These are phyloP conservation scores for Fusarium dlaminii DNA, from an alignment of 2,329 filamentous ascomycete species.

Conservation along the genomic window DNA sequence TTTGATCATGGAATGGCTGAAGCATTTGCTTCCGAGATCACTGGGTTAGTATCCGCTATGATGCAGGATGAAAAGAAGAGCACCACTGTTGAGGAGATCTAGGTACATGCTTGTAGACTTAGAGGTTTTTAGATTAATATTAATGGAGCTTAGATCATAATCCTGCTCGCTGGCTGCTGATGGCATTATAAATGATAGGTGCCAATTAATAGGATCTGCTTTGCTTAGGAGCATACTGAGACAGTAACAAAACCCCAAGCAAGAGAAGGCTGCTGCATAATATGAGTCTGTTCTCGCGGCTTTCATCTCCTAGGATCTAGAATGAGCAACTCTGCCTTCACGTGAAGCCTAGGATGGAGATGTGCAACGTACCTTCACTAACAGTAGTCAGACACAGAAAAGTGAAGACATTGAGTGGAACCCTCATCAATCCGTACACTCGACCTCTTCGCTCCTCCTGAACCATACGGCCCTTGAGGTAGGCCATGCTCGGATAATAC, in stretches of 20 bases:
- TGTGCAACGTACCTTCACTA: background rate
- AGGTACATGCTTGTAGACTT: background rate
- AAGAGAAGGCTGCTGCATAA: background rate
- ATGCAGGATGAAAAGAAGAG: background rate
- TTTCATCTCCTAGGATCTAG: background rate
- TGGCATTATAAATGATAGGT: rapidly evolving
- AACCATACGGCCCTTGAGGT: background rate
- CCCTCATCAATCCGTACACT: background rate
- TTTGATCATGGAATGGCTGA: background rate
- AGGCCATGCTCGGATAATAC: background rate
- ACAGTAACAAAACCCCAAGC: background rate
- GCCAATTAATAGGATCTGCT: background rate
- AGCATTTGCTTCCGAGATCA: background rate
- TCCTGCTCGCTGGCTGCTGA: too few relatives aligned
- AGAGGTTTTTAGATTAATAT: background rate
- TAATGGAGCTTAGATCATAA: background rate
- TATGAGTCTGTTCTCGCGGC: background rate
- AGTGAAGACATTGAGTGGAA: background rate
- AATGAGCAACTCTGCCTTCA: rapidly evolving
- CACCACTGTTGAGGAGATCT: background rate
- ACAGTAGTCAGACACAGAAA: background rate
- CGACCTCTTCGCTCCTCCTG: background rate
- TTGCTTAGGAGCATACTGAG: background rate
- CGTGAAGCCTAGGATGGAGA: rapidly evolving
- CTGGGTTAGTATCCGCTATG: background rate